Evolutionary conservation across 2,329 filamentous ascomycete species (phyloP).

Genomic region (Sclerotinia trifoliorum): DNA sequence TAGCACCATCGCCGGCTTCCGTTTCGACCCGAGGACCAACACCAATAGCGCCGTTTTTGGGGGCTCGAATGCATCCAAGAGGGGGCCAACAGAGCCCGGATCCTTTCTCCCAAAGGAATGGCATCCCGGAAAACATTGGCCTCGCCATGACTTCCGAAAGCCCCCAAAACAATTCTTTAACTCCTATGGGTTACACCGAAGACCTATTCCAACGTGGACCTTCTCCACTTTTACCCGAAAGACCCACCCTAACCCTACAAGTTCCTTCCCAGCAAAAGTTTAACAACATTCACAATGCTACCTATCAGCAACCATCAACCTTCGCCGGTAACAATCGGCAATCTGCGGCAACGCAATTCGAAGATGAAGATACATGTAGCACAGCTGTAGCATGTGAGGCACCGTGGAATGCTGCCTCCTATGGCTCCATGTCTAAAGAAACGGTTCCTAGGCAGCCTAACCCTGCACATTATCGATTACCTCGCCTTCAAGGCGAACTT

Average conservation of each 20-base stretch:
- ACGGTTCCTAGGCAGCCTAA: slow-evolving; percentile 6
- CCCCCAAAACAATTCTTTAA: slow-evolving; percentile 12
- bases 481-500: neutral
- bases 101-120: slow-evolving; percentile 39
- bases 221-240: slow-evolving; percentile 39
- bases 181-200: slow-evolving; percentile 22
- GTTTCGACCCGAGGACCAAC: slow-evolving; percentile 31
- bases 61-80: slow-evolving; percentile 30
- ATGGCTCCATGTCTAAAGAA: neutral
- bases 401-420: slow-evolving; percentile 20
- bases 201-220: slow-evolving; percentile 28
- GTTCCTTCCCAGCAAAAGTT: slow-evolving; percentile 28
- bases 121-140: slow-evolving; percentile 36
- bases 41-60: slow-evolving; percentile 29
- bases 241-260: slow-evolving; percentile 35
- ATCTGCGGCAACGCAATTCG: slow-evolving; percentile 39
- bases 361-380: slow-evolving; percentile 33
- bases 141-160: slow-evolving; percentile 34
- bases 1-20: slow-evolving; percentile 13
- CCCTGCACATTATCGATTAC: slow-evolving; percentile 11
- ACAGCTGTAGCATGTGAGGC: slow-evolving; percentile 21
- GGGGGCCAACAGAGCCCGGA: slow-evolving; percentile 27
- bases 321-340: slow-evolving; percentile 28
- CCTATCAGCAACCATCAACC: slow-evolving; percentile 22
- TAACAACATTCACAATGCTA: slow-evolving; percentile 23